Base-by-base conservation (phyloP, 2,329 filamentous ascomycete genomes). In the Aaosphaeria pasadenensis region DNA sequence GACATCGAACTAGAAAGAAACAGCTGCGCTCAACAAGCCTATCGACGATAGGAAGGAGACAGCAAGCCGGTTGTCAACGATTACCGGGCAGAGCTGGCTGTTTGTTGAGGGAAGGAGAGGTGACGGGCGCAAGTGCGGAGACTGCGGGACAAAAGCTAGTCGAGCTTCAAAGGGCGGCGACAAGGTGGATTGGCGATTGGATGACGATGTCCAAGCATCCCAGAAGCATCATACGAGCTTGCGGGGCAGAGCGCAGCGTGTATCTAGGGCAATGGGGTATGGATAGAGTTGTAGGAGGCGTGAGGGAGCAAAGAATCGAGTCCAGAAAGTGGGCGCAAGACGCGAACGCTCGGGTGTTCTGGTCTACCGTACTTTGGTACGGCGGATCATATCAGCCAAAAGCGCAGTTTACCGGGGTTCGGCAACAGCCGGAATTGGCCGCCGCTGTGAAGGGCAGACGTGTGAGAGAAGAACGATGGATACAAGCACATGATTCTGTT, bases 1-100 rank as follows among this genome's bases (percentile, higher is more conserved):
- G 87, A 80, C 79, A 83, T 82, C 55, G 59, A 56, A 49, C 45
- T 46, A 35, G 43, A 7, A 47, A 11, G 35, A 31, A 52, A 48
- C 56, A 55, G 55, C 53, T 49, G 50, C 49, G 40, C 30, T 17
- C 13, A 30, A 30, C 41, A 44, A 39, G 43, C 24, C 31, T 35
- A 31, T 36, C 46, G 46, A 55, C 11, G 39, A 40, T 7, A 28
- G 39, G 9, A 28, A 24, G 24, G 39, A 24, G 9, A 7, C 24
- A 24, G 39, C 17, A 40, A 40, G 39, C 7, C 33, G 33, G n/a
- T 36, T 9, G 33, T n/a, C 9, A 9, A 9, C 4, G n/a, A n/a
- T 45, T 41, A 36, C 50, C 43, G 45, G 46, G 46, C 49, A 50
- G 46, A 53, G 56, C 49, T 46, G 49, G 52, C 45, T 52, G 47